Base-by-base conservation (phyloP, 257 asterid species). In the Hygrophila difformis region DNA sequence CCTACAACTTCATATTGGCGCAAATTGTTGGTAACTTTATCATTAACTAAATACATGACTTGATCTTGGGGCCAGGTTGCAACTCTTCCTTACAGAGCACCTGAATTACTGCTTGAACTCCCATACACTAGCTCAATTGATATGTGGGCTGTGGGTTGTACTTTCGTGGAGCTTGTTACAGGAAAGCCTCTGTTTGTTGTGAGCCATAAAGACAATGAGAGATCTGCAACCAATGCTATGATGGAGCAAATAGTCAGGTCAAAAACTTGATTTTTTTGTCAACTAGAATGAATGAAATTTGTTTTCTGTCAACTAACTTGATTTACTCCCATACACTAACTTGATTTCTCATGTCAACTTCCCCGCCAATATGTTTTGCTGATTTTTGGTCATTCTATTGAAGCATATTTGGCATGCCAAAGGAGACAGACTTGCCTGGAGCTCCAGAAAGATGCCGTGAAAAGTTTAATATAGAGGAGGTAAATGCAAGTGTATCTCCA, bases 61-160 rank as follows among this genome's bases (percentile, higher is more conserved):
- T n/a, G n/a, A n/a, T n/a, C n/a, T n/a, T n/a, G n/a, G n/a, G n/a
- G n/a, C n/a, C 20, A 54, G 61, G 61, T 45, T 7, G 12, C 46
- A 44, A 45, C 46, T 35, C 5, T 20, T 44, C 3, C 12, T 14
- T 55, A 34, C 47, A 33, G 11, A 21, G 61, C 53, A 21, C 53
- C 61, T 20, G 53, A 55, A 12, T 16, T 44, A 18, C 8, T 55
- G 45, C 38, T 55, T 22, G 6, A 6, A 12, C 17, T 3, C 23
- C 39, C 19, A 12, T 47, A 44, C 37, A 13, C 53, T 15, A 21
- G 5, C 35, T 26, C 53, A 35, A 47, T 35, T 23, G 61, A 55
- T 15, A 22, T 55, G 4, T 54, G 51, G 60, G 4, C 60, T 8
- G 60, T 42, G 17, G 60, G 51, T 29, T 42, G 43, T 54, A 42